Evolutionary conservation across 768 basidiomycete species (phyloP).

Genomic region (Tephrocybe sp.): DNA sequence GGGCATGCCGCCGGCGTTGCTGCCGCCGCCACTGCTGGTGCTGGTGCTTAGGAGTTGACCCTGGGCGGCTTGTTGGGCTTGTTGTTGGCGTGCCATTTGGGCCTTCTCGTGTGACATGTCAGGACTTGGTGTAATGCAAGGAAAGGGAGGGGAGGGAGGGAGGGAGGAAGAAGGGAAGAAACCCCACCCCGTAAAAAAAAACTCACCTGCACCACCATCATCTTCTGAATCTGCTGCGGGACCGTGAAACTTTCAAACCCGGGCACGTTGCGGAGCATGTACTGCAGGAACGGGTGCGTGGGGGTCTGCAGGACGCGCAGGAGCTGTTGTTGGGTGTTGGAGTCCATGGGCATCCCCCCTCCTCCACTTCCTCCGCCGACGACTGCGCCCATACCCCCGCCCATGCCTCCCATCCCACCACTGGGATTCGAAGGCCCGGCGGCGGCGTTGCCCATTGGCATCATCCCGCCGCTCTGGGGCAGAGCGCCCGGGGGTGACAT

Average conservation of each 20-base stretch:
- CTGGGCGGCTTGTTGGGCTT: conserved; percentile 21
- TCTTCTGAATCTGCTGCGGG: conserved; percentile 59
- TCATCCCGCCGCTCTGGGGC: conserved; percentile 16
- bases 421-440: conserved; percentile 7
- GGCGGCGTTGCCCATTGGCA: conserved; percentile 16
- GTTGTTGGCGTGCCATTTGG: conserved; percentile 24
- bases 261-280: conserved; percentile 51
- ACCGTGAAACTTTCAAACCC: conserved; percentile 52
- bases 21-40: conserved; percentile 27
- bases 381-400: neutral
- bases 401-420: conserved; percentile 7
- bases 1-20: conserved; percentile 18
- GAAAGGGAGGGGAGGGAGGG: neutral
- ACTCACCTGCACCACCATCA: conserved; percentile 53
- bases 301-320: conserved; percentile 54
- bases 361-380: neutral
- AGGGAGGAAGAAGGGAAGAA: neutral
- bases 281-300: conserved; percentile 56
- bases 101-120: no score
- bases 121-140: no score
- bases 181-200: neutral
- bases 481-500: conserved; percentile 41
- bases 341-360: conserved; percentile 18
- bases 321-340: conserved; percentile 36
- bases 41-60: conserved; percentile 19